Base-by-base conservation (phyloP, 2,329 filamentous ascomycete species). In the Ophiocordyceps australis region DNA sequence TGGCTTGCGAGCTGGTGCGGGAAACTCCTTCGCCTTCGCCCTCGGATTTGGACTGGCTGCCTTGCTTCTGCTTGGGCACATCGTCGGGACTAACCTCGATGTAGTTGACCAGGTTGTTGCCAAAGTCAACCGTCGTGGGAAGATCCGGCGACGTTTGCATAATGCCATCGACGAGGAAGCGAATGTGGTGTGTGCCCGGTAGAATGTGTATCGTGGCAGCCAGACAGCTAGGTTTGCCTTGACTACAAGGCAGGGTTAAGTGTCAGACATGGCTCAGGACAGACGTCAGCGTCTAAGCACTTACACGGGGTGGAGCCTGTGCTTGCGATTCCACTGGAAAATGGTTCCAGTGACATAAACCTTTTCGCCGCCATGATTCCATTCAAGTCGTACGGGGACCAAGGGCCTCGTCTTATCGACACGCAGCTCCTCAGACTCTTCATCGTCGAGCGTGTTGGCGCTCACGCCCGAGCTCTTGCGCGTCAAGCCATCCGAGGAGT, bases 281-380 rank as follows among this genome's bases (percentile, higher is more conserved):
- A n/a, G n/a, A n/a, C n/a, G n/a, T n/a, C n/a, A n/a, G n/a, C n/a
- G n/a, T n/a, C n/a, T n/a, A n/a, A 12, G 8, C n/a, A 71, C 77
- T 68, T 67, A 92, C 83, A 81, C 75, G 49, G 68, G 74, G 50
- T 83, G 72, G 43, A 98, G 59, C 38, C 78, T 71, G 47, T 85
- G 91, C 54, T 95, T 95, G 47, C 78, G 76, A 52, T 91, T 83
- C 89, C 89, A 98, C 47, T 86, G 80, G 40, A 92, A 91, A 45
- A 95, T 94, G 13, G 89, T 95, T 36, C 86, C 86, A 1, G 89
- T 98, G 23, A 98, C 83, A 48, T 93, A 98, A 35, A 95, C 72
- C 51, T 85, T 91, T 30, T 92, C 79, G 30, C 80, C 85, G 27
- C 72, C 71, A 7, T 70, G 66, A 36, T 66, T 67, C 89, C 89